phyloP scores from a whole-genome alignment of 2,329 filamentous ascomycete genomes.

The Ustulina deusta region DNA sequence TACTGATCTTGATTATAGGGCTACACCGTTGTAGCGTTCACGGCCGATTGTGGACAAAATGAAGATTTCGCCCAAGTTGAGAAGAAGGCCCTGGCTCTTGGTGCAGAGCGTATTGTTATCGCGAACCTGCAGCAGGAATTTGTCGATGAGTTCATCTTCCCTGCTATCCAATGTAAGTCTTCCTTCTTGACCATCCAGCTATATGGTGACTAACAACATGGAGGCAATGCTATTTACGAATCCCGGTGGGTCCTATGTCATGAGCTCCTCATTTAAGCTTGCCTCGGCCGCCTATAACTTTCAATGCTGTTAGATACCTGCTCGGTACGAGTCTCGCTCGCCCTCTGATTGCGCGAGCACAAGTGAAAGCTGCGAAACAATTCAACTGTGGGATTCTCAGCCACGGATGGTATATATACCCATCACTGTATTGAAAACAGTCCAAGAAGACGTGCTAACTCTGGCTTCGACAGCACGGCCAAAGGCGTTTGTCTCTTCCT shows the following conservation, averaged over 20 bases:
- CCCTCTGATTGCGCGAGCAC: background rate
- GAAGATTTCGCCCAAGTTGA: slow-evolving; percentile 81
- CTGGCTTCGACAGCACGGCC: slow-evolving; percentile 28
- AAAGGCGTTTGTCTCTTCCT: slow-evolving; percentile 37
- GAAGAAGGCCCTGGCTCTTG: slow-evolving; percentile 74
- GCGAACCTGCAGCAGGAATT: slow-evolving; percentile 79
- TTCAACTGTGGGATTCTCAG: slow-evolving; percentile 56
- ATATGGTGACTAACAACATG: no score
- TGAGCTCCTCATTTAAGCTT: no score
- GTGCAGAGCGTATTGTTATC: slow-evolving; percentile 69
- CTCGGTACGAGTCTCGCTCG: slow-evolving; percentile 72
- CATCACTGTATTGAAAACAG: no score
- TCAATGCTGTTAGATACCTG: no score
- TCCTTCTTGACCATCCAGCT: slow-evolving; percentile 47
- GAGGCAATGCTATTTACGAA: slow-evolving; percentile 69
- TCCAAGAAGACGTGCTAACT: no score
- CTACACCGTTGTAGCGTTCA: background rate
- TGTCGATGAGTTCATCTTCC: slow-evolving; percentile 83
- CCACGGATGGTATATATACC: slow-evolving; percentile 31
- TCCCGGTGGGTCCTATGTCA: slow-evolving; percentile 46
- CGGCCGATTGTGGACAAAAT: slow-evolving; percentile 78
- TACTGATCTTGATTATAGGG: slow-evolving; percentile 52
- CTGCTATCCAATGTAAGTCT: slow-evolving; percentile 72
- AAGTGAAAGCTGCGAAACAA: slow-evolving; percentile 49
- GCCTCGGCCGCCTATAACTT: no score